Conservation (phyloP, 2,329 filamentous ascomycete genomes). For the Penicillium verrucosum region DNA sequence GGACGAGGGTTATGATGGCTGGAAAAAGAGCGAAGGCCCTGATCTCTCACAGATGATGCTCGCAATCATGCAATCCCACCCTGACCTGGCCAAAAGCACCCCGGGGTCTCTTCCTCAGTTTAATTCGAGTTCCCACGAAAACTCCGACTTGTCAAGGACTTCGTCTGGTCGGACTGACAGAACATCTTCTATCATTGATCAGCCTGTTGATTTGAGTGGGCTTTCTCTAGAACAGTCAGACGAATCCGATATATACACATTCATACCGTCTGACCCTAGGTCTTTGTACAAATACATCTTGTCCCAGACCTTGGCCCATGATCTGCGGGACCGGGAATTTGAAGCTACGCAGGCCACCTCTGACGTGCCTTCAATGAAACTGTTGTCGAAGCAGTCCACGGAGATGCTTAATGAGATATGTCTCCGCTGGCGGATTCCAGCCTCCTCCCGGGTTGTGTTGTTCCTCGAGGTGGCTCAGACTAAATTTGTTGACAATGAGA, state of each 20-base stretch:
- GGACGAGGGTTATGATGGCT: slow-evolving; percentile 81
- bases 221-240: slow-evolving; percentile 56
- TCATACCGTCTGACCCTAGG: slow-evolving; percentile 80
- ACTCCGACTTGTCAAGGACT: slow-evolving; percentile 47
- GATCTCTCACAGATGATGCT: slow-evolving; percentile 92
- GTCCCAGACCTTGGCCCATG: slow-evolving; percentile 67
- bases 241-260: slow-evolving; percentile 67
- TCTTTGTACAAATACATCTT: slow-evolving; percentile 80
- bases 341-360: slow-evolving; percentile 49
- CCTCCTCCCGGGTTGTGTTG: slow-evolving; percentile 72
- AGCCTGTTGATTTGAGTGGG: slow-evolving; percentile 58
- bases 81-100: slow-evolving; percentile 76
- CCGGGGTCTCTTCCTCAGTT: slow-evolving; percentile 59
- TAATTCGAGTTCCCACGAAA: slow-evolving; percentile 42
- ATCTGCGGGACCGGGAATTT: slow-evolving; percentile 55
- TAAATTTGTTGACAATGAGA: slow-evolving; percentile 80
- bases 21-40: slow-evolving; percentile 85
- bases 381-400: slow-evolving; percentile 70
- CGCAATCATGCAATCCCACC: slow-evolving; percentile 80
- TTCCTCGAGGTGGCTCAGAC: slow-evolving; percentile 81
- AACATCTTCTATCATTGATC: slow-evolving; percentile 60
- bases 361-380: slow-evolving; percentile 49
- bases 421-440: slow-evolving; percentile 83
- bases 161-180: slow-evolving; percentile 46
- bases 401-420: slow-evolving; percentile 84